Evolutionary conservation across 129 eudicot genomes (phyloP).

Genomic region (Escallonia herrerae): DNA sequence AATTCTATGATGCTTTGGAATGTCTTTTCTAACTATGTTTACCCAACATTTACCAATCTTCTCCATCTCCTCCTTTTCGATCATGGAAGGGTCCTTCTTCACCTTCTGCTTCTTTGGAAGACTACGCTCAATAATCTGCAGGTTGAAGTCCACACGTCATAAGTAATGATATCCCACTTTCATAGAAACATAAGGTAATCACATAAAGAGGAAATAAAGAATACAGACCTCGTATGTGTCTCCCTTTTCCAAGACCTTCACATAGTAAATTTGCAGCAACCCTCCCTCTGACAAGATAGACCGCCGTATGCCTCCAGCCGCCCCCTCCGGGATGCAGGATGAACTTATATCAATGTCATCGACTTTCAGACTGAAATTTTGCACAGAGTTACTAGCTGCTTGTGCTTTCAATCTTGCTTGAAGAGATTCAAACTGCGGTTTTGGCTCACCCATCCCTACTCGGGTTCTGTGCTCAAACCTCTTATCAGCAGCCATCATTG

Average conservation of each 20-base stretch:
- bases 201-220: not conserved
- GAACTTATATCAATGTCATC: constrained; percentile 59
- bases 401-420: constrained; percentile 65
- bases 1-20: constrained; percentile 75
- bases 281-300: constrained; percentile 90
- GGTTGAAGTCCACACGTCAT: constrained; percentile 15
- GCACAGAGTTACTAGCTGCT: constrained; percentile 29
- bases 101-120: constrained; percentile 63
- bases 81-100: constrained; percentile 59
- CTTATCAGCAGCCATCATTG: constrained; percentile 82
- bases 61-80: constrained; percentile 89
- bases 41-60: constrained; percentile 83
- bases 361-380: constrained; percentile 68
- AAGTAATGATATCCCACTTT: not conserved
- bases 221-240: constrained; percentile 81
- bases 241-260: constrained; percentile 97
- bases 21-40: constrained; percentile 74
- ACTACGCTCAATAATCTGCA: constrained; percentile 91
- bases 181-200: not conserved
- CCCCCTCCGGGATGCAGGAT: constrained; percentile 81
- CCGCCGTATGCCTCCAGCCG: constrained; percentile 80
- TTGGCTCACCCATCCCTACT: constrained; percentile 68
- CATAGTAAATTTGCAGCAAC: constrained; percentile 71
- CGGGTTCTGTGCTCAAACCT: constrained; percentile 44
- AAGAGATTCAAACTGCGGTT: constrained; percentile 75